phyloP scores from a whole-genome alignment of 2,329 filamentous ascomycete genomes.

The Curvularia lunata region DNA sequence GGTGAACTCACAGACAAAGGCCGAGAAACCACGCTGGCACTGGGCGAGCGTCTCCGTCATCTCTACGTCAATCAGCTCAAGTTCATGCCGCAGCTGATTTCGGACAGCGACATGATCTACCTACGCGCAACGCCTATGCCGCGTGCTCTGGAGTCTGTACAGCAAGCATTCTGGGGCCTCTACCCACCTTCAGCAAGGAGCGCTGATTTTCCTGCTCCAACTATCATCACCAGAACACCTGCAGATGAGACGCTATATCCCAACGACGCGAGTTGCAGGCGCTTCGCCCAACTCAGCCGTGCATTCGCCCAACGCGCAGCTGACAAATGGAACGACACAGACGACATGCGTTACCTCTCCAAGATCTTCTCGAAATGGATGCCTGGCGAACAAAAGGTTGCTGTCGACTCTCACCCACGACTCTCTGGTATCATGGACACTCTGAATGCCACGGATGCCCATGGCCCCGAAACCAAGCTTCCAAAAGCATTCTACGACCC shows the following conservation, averaged over 20 bases:
- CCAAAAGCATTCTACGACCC: conserved; percentile 87
- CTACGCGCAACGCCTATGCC: conserved; percentile 58
- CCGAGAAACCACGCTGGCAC: conserved; percentile 56
- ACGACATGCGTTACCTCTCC: conserved; percentile 85
- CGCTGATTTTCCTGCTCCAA: conserved; percentile 52
- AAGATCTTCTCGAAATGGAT: conserved; percentile 83
- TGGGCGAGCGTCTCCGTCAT: conserved; percentile 56
- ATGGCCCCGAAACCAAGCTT: conserved; percentile 78
- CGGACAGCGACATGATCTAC: conserved; percentile 53
- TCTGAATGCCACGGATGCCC: conserved; percentile 85
- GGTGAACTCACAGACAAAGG: conserved; percentile 60
- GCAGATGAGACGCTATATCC: conserved; percentile 59
- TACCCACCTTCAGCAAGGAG: conserved; percentile 54
- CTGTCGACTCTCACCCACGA: conserved; percentile 82
- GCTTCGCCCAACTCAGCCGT: conserved; percentile 55
- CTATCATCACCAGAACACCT: conserved; percentile 54
- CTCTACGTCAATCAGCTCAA: conserved; percentile 59
- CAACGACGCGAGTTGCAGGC: conserved; percentile 57
- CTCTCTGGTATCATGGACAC: conserved; percentile 94
- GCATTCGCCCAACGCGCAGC: conserved; percentile 58
- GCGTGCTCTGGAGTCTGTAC: conserved; percentile 58
- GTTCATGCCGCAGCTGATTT: conserved; percentile 56
- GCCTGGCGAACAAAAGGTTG: conserved; percentile 71
- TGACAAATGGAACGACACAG: conserved; percentile 60
- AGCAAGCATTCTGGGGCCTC: conserved; percentile 58